Base-by-base conservation (phyloP, 306 rosid genomes). In the Gastrolobium bilobum region DNA sequence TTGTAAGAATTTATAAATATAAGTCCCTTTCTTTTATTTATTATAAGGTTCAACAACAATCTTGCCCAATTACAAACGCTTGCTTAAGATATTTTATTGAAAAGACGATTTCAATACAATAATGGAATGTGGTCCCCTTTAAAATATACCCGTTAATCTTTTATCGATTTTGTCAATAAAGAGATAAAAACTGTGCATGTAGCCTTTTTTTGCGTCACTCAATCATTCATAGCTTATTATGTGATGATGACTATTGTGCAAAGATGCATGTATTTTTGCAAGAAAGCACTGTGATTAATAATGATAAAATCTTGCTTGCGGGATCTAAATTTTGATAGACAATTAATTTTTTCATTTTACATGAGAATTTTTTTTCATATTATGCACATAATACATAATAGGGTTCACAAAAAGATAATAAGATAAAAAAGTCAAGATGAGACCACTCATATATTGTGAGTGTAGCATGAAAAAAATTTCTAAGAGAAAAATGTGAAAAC, bases 121-220 rank as follows among this genome's bases (percentile, higher is more conserved):
- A 69, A 46, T 42, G 15, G 5, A 26, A 14, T 37, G 79, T 62
- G 82, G 71, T 54, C 64, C 86, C 79, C 37, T 82, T 70, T 52
- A 31, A 4, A 68, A 6, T 56, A 54, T 6, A 11, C 35, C 44
- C 2, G 7, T 57, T 46, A 59, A 69, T 35, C 26, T 46, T 67
- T 66, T 29, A 30, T 43, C 11, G 5, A 5, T 2, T 15, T 68
- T 34, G 51, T 35, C 38, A 57, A 48, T 42, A 58, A 34, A 78
- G 29, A 10, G 38, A 34, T 65, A 57, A 9, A 14, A 60, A 75
- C 29, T 6, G 34, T 74, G 52, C 30, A 40, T 15, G 10, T 15
- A 11, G 15, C 40, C 10, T 51, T 20, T 42, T 42, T 66, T 66
- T 56, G 57, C 10, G 26, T 20, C 26, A 46, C 69, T 46, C 62